Conservation (phyloP, 345 rosid species). For the Raphanus raphanistrum region DNA sequence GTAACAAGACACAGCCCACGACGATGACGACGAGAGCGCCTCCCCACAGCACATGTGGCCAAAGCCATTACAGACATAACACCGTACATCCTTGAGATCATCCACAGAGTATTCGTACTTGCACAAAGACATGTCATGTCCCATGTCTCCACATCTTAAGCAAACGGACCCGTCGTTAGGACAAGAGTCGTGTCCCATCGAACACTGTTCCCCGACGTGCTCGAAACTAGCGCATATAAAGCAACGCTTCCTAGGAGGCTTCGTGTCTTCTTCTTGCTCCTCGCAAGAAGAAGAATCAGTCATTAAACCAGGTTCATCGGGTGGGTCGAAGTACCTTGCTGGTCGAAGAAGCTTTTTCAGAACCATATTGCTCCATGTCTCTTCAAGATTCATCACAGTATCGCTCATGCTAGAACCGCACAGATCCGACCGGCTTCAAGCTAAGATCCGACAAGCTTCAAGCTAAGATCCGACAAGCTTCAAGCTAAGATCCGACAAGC, state of each 20-base stretch:
- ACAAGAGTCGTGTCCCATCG: constrained; percentile 73
- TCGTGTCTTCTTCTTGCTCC: constrained; percentile 2
- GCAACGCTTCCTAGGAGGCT: constrained; percentile 61
- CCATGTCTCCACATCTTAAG: constrained; percentile 74
- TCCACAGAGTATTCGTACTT: constrained; percentile 50
- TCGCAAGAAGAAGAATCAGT: not conserved
- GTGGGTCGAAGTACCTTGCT: not conserved
- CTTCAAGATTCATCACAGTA: not conserved
- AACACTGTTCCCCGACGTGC: constrained; percentile 68
- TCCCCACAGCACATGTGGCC: constrained; percentile 81
- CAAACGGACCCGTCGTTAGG: constrained; percentile 60
- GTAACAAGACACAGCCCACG: constrained; percentile 71
- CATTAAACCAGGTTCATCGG: not conserved
- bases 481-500: not conserved
- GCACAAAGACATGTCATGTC: constrained; percentile 89
- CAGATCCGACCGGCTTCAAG: not conserved
- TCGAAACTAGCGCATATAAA: constrained; percentile 83
- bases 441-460: not conserved
- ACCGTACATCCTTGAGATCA: constrained; percentile 85
- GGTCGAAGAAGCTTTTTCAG: not conserved
- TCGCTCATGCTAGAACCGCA: not conserved
- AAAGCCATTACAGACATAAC: constrained; percentile 70
- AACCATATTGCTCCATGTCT: not conserved
- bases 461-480: not conserved
- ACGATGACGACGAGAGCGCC: not conserved